Conservation (phyloP, 129 eudicot genomes). For the Pseudognaphalium luteoalbum region DNA sequence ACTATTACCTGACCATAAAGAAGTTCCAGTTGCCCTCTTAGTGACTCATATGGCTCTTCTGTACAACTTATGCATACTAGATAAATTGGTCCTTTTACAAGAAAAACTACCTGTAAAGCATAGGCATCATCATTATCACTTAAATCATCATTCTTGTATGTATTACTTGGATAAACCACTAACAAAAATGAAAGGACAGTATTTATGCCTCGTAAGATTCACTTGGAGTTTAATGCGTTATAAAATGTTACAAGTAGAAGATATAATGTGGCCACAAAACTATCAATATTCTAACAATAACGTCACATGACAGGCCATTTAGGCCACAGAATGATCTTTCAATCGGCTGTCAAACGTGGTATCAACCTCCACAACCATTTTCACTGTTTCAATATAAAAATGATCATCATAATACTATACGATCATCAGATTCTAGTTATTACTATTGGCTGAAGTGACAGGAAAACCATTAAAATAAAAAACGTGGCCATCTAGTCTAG, state of each 20-base stretch:
- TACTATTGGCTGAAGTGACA: neutral
- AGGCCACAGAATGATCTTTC: neutral
- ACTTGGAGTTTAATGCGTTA: neutral
- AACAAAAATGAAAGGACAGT: neutral
- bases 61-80: slow-evolving; percentile 98
- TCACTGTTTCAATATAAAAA: neutral
- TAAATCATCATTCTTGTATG: neutral
- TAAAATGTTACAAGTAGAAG: neutral
- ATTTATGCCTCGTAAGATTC: neutral
- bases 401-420: neutral
- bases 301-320: neutral
- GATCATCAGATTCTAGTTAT: neutral
- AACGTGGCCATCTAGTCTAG: neutral
- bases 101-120: slow-evolving; percentile 71
- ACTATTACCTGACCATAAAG: slow-evolving; percentile 85
- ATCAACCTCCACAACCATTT: neutral
- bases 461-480: neutral
- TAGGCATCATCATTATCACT: neutral
- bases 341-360: neutral
- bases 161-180: neutral
- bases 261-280: neutral
- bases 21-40: slow-evolving; percentile 82
- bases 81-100: slow-evolving; percentile 97
- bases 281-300: neutral
- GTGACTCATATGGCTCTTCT: slow-evolving; percentile 90